Conservation (phyloP, 1,139 yeast species). For the Blastobotrys petasosporus region DNA sequence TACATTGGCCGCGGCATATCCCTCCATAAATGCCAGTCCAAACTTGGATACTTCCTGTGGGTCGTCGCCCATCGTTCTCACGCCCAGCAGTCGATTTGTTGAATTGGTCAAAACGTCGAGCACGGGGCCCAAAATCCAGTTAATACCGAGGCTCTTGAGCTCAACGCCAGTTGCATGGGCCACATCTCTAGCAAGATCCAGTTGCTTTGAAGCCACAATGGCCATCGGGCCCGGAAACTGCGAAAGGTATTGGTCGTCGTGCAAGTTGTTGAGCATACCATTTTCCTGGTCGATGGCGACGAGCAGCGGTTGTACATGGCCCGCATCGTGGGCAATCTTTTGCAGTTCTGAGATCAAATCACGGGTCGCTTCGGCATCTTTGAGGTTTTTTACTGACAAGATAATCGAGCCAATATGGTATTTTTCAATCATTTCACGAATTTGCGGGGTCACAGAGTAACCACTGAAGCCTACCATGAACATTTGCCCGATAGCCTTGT, state of each 20-base stretch:
- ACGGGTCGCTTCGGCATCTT: slow-evolving; percentile 46
- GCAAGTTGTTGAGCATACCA: slow-evolving; percentile 50
- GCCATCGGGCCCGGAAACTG: slow-evolving; percentile 69
- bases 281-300: slow-evolving; percentile 43
- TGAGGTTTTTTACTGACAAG: slow-evolving; percentile 49
- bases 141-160: slow-evolving; percentile 49
- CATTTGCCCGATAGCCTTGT: slow-evolving; percentile 44
- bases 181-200: slow-evolving; percentile 47
- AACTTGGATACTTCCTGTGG: slow-evolving; percentile 52
- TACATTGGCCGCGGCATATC: slow-evolving; percentile 52
- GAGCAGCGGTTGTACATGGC: slow-evolving; percentile 49
- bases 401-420: slow-evolving; percentile 54
- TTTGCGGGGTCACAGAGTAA: slow-evolving; percentile 50
- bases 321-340: slow-evolving; percentile 47
- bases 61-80: slow-evolving; percentile 57
- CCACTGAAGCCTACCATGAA: slow-evolving; percentile 63
- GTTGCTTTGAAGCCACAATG: slow-evolving; percentile 47
- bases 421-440: slow-evolving; percentile 48
- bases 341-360: slow-evolving; percentile 51
- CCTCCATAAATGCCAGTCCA: slow-evolving; percentile 51
- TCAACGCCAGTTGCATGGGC: slow-evolving; percentile 54
- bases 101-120: slow-evolving; percentile 57
- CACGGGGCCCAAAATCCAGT: slow-evolving; percentile 58
- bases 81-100: slow-evolving; percentile 54
- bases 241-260: slow-evolving; percentile 47